A percentile compares a stretch with the other conserved stretches of the same genome.
These are phyloP conservation scores for Aspergillus nomiae DNA, from an alignment of 2,329 filamentous ascomycete genomes.

Conservation along the genomic window DNA sequence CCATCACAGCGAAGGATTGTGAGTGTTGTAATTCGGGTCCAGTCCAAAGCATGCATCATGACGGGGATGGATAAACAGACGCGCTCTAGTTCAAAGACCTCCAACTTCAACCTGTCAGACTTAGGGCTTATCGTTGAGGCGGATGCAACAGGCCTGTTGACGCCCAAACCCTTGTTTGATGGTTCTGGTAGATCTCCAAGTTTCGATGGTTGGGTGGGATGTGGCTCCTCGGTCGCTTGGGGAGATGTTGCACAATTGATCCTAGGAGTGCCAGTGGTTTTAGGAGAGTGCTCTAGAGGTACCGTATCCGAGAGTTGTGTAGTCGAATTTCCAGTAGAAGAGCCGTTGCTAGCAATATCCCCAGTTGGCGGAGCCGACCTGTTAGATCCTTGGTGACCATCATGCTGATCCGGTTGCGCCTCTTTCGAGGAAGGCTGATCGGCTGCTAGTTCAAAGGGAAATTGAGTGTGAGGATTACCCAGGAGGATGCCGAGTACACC, in stretches of 20 bases:
- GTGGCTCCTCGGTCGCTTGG: neutral
- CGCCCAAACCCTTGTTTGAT: neutral
- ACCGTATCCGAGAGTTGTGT: neutral
- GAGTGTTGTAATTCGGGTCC: conserved; percentile 69
- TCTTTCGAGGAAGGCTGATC: conserved; percentile 6
- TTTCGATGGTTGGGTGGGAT: neutral
- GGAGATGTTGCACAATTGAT: neutral
- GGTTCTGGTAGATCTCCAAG: conserved; percentile 11
- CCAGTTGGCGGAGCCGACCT: neutral
- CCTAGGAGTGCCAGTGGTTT: neutral
- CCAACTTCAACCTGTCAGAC: conserved; percentile 60
- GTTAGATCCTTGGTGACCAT: neutral
- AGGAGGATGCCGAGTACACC: conserved; percentile 37
- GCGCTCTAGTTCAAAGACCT: conserved; percentile 73
- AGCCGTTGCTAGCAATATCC: neutral
- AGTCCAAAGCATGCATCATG: conserved; percentile 72
- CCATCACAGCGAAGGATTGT: conserved; percentile 74
- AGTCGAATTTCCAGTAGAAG: neutral
- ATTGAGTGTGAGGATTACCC: conserved; percentile 10
- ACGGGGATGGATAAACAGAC: conserved; percentile 72
- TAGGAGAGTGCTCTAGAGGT: neutral
- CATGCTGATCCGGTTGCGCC: neutral
- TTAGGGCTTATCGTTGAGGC: conserved; percentile 1
- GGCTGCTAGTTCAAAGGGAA: neutral
- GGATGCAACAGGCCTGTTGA: neutral